Evolutionary conservation across 1,284 basidiomycete genomes (phyloP).

Genomic region (Meripilus lineatus): DNA sequence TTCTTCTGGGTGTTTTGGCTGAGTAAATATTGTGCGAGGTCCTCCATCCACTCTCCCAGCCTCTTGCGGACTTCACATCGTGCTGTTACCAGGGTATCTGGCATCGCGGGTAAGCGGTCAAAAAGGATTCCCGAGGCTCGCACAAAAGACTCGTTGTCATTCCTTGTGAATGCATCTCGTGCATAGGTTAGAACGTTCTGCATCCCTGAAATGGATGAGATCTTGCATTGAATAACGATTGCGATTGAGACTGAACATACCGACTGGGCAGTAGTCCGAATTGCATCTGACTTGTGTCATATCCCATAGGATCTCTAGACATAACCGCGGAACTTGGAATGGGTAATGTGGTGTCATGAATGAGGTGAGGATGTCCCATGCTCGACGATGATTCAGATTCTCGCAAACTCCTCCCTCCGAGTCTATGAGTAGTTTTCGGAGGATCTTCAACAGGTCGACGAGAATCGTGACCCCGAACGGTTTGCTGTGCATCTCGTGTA

Average conservation of each 20-base stretch:
- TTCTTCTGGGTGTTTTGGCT: background rate
- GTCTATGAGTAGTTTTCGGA: constrained; percentile 10
- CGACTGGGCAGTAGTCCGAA: constrained; percentile 10
- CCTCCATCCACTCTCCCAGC: constrained; percentile 3
- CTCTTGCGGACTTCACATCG: background rate
- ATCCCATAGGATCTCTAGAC: constrained; percentile 10
- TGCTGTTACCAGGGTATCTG: background rate
- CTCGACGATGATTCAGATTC: constrained; percentile 4
- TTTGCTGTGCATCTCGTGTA: constrained; percentile 9
- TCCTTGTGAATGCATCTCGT: constrained; percentile 1
- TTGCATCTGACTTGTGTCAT: constrained; percentile 13
- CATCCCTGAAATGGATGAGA: constrained; percentile 10
- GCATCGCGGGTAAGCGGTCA: constrained; percentile 5
- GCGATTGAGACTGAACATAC: constrained; percentile 2
- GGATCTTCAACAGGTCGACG: constrained; percentile 8
- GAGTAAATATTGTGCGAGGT: constrained; percentile 7
- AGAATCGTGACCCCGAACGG: constrained; percentile 9
- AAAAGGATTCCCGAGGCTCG: constrained; percentile 5
- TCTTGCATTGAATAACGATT: background rate
- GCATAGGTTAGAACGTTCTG: constrained; percentile 9
- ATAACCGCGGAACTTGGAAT: constrained; percentile 3
- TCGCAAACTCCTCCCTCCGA: constrained; percentile 9
- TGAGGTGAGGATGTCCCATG: constrained; percentile 4
- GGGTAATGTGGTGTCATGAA: constrained; percentile 5
- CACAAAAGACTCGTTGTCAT: constrained; percentile 9